phyloP scores from a whole-genome alignment of 73 alveolate genomes.

The Paramecium octaurelia region DNA sequence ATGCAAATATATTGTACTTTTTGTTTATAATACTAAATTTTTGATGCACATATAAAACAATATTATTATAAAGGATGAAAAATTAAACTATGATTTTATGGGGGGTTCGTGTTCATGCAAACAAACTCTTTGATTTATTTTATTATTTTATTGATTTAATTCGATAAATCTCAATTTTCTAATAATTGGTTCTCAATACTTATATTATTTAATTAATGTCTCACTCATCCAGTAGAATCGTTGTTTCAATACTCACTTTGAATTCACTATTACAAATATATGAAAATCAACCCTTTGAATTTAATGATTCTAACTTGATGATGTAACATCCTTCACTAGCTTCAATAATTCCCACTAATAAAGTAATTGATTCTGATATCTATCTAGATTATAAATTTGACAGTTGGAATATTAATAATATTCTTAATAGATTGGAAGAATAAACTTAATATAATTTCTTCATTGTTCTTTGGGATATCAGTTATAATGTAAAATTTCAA shows the following conservation, averaged over 20 bases:
- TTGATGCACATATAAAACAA: neutral
- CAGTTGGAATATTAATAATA: neutral
- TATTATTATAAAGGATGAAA: neutral
- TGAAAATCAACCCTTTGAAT: conserved; percentile 8
- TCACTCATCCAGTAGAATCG: neutral
- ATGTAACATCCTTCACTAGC: neutral
- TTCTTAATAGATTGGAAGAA: neutral
- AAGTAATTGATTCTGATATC: neutral
- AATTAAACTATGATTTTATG: neutral
- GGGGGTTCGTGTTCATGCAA: conserved; percentile 8
- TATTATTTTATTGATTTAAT: neutral
- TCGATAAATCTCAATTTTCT: neutral
- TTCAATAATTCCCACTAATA: neutral
- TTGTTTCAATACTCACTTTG: neutral
- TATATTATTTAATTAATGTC: conserved; percentile 16
- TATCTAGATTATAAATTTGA: neutral
- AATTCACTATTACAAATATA: neutral
- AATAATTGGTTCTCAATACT: neutral
- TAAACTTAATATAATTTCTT: neutral
- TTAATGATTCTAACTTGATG: neutral
- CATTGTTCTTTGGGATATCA: neutral
- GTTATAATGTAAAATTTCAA: neutral
- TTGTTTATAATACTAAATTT: neutral
- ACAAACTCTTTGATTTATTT: neutral
- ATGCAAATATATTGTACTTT: neutral